Conservation (phyloP, 805 yeast species). For the Candida xiaguanensis region DNA sequence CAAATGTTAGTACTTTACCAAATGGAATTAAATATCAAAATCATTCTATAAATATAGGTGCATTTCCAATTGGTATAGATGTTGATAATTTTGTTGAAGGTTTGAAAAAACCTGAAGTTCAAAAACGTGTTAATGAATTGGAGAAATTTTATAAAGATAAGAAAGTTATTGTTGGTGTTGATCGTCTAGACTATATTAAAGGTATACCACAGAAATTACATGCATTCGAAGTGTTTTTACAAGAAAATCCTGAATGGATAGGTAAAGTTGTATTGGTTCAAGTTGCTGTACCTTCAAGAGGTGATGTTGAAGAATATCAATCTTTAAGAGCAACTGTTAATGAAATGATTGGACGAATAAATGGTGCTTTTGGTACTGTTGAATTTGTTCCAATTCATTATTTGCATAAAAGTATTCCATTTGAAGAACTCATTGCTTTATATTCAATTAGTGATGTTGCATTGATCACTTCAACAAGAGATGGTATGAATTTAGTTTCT, state of each 20-base stretch:
- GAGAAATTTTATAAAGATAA: conserved; percentile 64
- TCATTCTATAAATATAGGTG: conserved; percentile 81
- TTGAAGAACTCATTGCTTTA: conserved; percentile 85
- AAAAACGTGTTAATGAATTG: conserved; percentile 60
- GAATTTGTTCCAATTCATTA: conserved; percentile 98
- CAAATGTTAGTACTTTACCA: conserved; percentile 76
- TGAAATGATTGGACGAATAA: conserved; percentile 93
- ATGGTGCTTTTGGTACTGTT: conserved; percentile 93
- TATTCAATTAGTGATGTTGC: conserved; percentile 88
- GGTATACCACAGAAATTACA: conserved; percentile 98
- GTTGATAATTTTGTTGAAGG: conserved; percentile 88
- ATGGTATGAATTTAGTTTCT: conserved; percentile 96
- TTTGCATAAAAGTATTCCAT: conserved; percentile 87
- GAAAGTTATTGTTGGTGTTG: conserved; percentile 94
- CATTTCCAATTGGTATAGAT: conserved; percentile 99
- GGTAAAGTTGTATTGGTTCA: conserved; percentile 95
- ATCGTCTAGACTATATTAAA: conserved; percentile 91
- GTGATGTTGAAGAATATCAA: conserved; percentile 97
- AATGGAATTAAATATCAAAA: conserved; percentile 82
- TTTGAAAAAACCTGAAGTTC: conserved; percentile 57
- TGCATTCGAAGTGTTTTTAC: conserved; percentile 89
- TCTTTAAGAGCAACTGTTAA: conserved; percentile 89
- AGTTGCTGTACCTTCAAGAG: conserved; percentile 96
- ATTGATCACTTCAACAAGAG: conserved; percentile 89
- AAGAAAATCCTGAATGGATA: conserved; percentile 96